Evolutionary conservation across 1,284 basidiomycete species (phyloP).

Genomic region (Ceratobasidium sp.): DNA sequence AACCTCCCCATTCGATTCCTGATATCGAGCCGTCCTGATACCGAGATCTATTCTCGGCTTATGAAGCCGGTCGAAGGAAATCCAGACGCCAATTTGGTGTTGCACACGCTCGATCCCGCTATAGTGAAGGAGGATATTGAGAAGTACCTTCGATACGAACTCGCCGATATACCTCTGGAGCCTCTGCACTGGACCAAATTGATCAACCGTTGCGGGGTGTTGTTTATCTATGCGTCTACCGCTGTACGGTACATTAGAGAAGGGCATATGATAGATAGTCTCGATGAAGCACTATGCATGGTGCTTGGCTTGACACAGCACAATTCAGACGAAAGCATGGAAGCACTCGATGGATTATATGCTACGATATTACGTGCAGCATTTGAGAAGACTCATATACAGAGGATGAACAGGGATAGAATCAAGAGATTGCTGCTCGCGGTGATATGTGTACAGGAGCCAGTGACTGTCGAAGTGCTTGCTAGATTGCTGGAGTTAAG

Average conservation of each 20-base stretch:
- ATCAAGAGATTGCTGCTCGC: slow-evolving; percentile 7
- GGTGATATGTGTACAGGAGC: slow-evolving; percentile 11
- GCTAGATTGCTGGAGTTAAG: background rate
- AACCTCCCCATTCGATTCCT: background rate
- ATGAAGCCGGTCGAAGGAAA: background rate
- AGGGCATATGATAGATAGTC: background rate
- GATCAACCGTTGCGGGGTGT: background rate
- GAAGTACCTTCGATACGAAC: background rate
- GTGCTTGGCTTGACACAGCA: background rate
- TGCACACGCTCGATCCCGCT: background rate
- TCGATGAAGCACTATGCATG: background rate
- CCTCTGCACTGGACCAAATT: background rate
- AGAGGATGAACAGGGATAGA: background rate
- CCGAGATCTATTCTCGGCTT: background rate
- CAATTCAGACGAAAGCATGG: background rate
- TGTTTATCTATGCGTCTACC: slow-evolving; percentile 32
- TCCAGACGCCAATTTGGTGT: background rate
- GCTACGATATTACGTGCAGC: background rate
- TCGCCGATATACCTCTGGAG: background rate
- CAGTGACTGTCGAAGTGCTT: background rate
- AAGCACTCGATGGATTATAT: background rate
- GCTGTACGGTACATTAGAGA: background rate
- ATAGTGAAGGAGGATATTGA: slow-evolving; percentile 1
- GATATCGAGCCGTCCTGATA: slow-evolving; percentile 6
- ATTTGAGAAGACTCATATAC: background rate